Conservation (phyloP, 2,329 filamentous ascomycete genomes). For the Hirsutella rhossiliensis region DNA sequence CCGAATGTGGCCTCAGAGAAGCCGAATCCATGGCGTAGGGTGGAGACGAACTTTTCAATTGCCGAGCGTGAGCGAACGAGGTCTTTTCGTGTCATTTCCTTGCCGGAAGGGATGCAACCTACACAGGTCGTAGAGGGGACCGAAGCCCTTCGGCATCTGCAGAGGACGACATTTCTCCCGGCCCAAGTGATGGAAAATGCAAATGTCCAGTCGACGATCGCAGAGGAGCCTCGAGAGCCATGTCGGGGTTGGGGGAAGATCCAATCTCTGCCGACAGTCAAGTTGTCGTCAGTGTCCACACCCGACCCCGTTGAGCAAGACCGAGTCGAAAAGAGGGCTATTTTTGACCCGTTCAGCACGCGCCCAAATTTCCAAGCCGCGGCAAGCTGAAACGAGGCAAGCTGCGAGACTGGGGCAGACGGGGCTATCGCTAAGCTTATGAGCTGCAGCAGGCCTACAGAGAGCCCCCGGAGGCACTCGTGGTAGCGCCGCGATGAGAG, state of each 20-base stretch:
- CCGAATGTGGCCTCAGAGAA: slow-evolving; percentile 39
- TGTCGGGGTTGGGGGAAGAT: slow-evolving; percentile 6
- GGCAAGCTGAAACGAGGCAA: no score
- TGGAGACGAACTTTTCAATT: slow-evolving; percentile 21
- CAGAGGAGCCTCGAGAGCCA: slow-evolving; percentile 40
- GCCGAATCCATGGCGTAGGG: slow-evolving; percentile 27
- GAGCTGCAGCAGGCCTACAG: background rate
- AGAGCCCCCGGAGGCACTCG: background rate
- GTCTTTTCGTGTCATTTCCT: background rate
- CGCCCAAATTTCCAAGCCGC: no score
- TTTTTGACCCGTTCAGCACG: no score
- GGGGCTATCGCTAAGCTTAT: background rate
- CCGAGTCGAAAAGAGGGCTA: no score
- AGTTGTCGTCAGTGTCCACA: background rate
- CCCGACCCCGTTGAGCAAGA: no score
- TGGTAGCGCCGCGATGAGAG: background rate
- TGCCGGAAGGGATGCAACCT: slow-evolving; percentile 15
- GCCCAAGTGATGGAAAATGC: slow-evolving; percentile 26
- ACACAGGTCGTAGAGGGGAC: slow-evolving; percentile 40
- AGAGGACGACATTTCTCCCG: slow-evolving; percentile 40
- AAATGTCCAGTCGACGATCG: slow-evolving; percentile 46
- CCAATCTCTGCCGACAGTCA: background rate
- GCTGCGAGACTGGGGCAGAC: no score
- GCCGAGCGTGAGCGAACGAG: background rate
- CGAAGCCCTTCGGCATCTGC: slow-evolving; percentile 37